Conservation (phyloP, 2,329 filamentous ascomycete species). For the Scortechinia acanthostroma region DNA sequence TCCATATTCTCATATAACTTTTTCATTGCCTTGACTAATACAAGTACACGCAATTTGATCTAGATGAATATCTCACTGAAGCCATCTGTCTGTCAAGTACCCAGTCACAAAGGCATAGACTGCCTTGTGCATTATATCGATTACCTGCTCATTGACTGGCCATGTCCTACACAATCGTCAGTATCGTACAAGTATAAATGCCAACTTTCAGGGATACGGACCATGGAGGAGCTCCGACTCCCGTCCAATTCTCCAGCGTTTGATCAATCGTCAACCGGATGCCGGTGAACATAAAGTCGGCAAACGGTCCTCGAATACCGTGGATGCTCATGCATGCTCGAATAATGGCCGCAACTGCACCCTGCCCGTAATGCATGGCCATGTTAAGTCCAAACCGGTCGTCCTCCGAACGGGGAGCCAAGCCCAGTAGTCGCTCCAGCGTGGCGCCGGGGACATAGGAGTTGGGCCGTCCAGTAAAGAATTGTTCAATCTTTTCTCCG, state of each 20-base stretch:
- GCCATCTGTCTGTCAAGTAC: conserved; percentile 12
- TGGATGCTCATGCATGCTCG: conserved; percentile 17
- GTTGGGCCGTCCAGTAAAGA: conserved; percentile 14
- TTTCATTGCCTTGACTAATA: too few species aligned
- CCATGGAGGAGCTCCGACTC: conserved; percentile 17
- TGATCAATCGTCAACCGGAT: conserved; percentile 17
- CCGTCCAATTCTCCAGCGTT: conserved; percentile 15
- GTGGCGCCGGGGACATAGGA: conserved; percentile 19
- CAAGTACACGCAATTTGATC: too few species aligned
- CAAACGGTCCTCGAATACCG: conserved; percentile 18
- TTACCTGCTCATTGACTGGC: conserved; percentile 19
- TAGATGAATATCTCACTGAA: too few species aligned
- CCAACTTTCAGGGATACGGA: conserved; percentile 3
- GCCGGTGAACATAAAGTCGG: conserved; percentile 15
- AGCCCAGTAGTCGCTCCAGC: conserved; percentile 13
- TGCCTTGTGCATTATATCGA: conserved; percentile 18
- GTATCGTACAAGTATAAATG: not conserved
- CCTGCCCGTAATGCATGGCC: conserved; percentile 16
- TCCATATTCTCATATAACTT: too few species aligned
- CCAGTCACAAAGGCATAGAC: conserved; percentile 15
- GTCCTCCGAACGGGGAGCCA: conserved; percentile 11
- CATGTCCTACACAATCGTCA: conserved; percentile 10
- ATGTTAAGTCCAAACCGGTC: conserved; percentile 11
- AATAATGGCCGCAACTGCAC: conserved; percentile 14
- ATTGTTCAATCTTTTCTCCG: conserved; percentile 15